phyloP scores from a whole-genome alignment of 805 yeast genomes.

The Candida ovalis region DNA sequence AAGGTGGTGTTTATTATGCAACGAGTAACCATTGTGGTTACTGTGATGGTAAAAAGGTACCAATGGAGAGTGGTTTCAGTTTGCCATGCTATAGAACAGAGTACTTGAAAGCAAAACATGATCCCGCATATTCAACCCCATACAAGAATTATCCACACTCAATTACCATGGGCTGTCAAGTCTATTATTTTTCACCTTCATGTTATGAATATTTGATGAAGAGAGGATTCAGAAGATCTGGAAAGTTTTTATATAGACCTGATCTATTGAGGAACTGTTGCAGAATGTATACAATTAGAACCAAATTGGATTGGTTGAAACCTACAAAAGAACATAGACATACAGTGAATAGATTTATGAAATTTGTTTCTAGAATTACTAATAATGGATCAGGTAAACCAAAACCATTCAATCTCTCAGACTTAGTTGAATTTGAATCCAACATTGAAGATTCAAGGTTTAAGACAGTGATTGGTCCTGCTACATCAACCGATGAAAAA shows the following conservation, averaged over 20 bases:
- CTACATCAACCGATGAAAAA: constrained; percentile 53
- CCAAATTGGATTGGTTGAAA: constrained; percentile 42
- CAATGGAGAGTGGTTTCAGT: constrained; percentile 33
- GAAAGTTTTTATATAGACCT: constrained; percentile 51
- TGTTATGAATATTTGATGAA: constrained; percentile 66
- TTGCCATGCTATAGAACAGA: constrained; percentile 29
- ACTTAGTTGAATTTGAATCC: constrained; percentile 15
- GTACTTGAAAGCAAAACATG: constrained; percentile 5
- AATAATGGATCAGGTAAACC: constrained; percentile 3
- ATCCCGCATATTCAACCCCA: constrained; percentile 1
- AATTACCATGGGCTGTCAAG: constrained; percentile 22
- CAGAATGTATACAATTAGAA: constrained; percentile 71
- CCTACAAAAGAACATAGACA: constrained; percentile 65
- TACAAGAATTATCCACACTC: constrained; percentile 22
- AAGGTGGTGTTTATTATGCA: constrained; percentile 1
- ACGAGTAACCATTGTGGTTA: constrained; percentile 55
- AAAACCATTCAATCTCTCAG: constrained; percentile 14
- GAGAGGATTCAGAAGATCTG: constrained; percentile 77
- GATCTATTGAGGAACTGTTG: constrained; percentile 77
- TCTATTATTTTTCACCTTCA: constrained; percentile 31
- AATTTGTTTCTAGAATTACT: constrained; percentile 25
- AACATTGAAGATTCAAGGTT: constrained; percentile 12
- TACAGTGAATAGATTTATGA: constrained; percentile 56
- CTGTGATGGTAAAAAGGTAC: constrained; percentile 47
- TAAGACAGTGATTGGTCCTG: constrained; percentile 48